These are phyloP conservation scores for Orbilia javanica DNA, from an alignment of 2,329 filamentous ascomycete genomes.

Conservation along the genomic window DNA sequence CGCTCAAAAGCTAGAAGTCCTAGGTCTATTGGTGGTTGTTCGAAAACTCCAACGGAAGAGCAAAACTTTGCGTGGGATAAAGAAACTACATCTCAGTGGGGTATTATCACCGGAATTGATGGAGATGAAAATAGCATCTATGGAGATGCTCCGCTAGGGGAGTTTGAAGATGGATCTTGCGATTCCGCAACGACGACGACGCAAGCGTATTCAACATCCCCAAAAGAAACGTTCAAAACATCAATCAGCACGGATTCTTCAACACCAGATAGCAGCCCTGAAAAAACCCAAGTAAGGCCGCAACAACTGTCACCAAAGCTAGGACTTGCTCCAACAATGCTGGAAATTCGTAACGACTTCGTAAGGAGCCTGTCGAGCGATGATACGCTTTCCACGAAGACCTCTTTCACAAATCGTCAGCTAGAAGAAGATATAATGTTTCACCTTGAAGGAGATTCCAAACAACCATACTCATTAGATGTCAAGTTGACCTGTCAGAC, in stretches of 20 bases:
- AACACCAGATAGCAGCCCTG: not conserved
- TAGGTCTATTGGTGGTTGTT: not conserved
- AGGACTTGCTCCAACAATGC: conserved; percentile 5
- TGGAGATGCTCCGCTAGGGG: not conserved
- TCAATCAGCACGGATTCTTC: conserved; percentile 7
- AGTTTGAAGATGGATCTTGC: not conserved
- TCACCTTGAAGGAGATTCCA: not conserved
- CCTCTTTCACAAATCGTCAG: not conserved
- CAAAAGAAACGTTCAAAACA: not conserved
- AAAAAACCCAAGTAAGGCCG: not conserved
- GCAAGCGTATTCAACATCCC: not conserved
- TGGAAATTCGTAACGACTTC: conserved; percentile 2
- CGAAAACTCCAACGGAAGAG: not conserved
- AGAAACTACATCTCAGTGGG: not conserved
- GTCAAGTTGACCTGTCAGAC: not conserved
- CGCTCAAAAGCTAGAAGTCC: not conserved
- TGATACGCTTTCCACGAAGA: conserved; percentile 8
- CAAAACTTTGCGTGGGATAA: conserved; percentile 3
- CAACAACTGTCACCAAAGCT: not conserved
- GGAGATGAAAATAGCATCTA: conserved; percentile 22
- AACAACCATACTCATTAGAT: not conserved
- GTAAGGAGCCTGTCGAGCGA: not conserved
- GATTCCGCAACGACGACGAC: not conserved
- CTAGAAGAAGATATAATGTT: conserved; percentile 24
- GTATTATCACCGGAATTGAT: conserved; percentile 8